phyloP scores from a whole-genome alignment of 306 rosid genomes.

The Castanea sativa region DNA sequence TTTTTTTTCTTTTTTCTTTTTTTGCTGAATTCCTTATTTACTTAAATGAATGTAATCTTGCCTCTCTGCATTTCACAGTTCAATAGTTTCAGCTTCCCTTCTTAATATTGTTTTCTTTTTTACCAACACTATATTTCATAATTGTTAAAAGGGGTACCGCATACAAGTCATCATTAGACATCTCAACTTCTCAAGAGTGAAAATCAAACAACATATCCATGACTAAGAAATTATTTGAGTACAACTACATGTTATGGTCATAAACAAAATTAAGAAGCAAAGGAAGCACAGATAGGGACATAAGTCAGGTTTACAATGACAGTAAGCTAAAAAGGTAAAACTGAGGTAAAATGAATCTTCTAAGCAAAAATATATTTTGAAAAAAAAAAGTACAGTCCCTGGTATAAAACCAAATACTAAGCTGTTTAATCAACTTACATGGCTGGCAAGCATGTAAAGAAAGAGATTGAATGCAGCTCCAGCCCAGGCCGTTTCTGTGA shows the following conservation, averaged over 20 bases:
- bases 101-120: too few relatives aligned
- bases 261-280: not conserved
- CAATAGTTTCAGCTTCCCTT: too few relatives aligned
- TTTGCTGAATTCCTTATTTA: too few relatives aligned
- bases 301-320: not conserved
- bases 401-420: not conserved
- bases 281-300: not conserved
- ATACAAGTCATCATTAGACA: not conserved
- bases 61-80: too few relatives aligned
- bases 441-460: slow-evolving; percentile 97
- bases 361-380: not conserved
- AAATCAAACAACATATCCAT: not conserved
- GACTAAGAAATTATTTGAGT: not conserved
- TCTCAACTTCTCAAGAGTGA: not conserved
- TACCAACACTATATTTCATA: too few relatives aligned
- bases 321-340: not conserved
- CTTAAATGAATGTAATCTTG: too few relatives aligned
- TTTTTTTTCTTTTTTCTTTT: too few relatives aligned
- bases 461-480: slow-evolving; percentile 96
- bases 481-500: slow-evolving; percentile 90
- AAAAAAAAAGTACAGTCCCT: not conserved
- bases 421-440: slow-evolving; percentile 56
- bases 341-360: not conserved
- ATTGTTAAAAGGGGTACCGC: too few relatives aligned
- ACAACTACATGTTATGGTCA: not conserved